These are phyloP conservation scores for Xerocomus nothofagi DNA, from an alignment of 1,284 basidiomycete genomes.

Conservation along the genomic window DNA sequence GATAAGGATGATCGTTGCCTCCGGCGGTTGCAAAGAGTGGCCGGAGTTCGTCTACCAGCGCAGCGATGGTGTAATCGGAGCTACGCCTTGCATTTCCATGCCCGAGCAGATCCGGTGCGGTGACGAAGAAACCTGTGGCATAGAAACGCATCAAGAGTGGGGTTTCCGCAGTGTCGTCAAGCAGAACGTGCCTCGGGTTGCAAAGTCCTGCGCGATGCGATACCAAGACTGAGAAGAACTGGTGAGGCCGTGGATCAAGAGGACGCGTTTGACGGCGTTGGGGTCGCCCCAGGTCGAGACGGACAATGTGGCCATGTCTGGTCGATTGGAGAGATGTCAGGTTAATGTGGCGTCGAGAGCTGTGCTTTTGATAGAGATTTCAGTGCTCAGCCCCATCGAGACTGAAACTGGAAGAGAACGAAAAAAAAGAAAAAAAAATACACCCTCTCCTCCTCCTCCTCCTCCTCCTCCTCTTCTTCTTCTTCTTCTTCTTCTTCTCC, in stretches of 20 bases:
- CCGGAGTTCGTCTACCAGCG: conserved; percentile 13
- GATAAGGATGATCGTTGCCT: conserved; percentile 1
- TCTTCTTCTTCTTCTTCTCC: too few species aligned
- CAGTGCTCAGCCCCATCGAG: conserved; percentile 14
- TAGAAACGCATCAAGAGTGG: not conserved
- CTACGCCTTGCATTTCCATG: conserved; percentile 18
- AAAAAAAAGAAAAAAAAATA: not conserved
- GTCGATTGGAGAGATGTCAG: not conserved
- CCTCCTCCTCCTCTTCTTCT: too few species aligned
- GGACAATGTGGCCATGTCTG: not conserved
- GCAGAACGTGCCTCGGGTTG: conserved; percentile 12
- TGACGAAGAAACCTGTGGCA: conserved; percentile 19
- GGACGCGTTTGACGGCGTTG: conserved; percentile 13
- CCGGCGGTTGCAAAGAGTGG: conserved; percentile 3
- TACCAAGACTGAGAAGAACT: conserved; percentile 7
- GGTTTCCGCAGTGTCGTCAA: not conserved
- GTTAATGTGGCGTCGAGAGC: conserved; percentile 1
- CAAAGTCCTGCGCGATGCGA: conserved; percentile 10
- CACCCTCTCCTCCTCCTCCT: not conserved
- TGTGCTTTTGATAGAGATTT: conserved; percentile 18
- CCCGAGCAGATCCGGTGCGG: conserved; percentile 24
- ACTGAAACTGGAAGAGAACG: conserved; percentile 14
- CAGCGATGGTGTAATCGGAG: conserved; percentile 15
- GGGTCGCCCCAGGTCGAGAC: conserved; percentile 18
- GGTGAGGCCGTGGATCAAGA: conserved; percentile 20